Percentiles rank a stretch among this genome's conserved stretches.
These are phyloP conservation scores for Acer campestre DNA, from an alignment of 345 rosid genomes.

Conservation along the genomic window DNA sequence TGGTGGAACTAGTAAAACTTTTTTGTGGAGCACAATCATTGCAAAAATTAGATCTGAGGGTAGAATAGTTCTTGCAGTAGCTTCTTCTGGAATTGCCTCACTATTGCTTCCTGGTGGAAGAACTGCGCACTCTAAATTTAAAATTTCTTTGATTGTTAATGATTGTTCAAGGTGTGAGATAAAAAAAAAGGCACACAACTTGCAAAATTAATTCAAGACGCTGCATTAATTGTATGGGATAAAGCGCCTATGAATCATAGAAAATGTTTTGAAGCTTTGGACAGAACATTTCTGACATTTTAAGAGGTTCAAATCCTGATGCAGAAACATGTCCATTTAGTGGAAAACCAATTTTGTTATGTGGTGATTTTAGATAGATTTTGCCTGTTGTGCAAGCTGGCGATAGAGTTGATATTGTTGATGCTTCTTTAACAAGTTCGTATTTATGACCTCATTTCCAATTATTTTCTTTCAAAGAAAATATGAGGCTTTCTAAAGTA, in stretches of 20 bases:
- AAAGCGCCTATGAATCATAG: constrained; percentile 14
- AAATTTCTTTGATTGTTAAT: neutral
- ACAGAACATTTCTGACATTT: neutral
- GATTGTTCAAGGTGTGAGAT: constrained; percentile 8
- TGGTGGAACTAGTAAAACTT: neutral
- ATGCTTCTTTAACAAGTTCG: neutral
- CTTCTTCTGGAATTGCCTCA: neutral
- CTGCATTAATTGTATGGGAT: constrained; percentile 18
- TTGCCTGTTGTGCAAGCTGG: neutral
- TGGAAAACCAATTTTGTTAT: neutral
- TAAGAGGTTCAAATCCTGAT: neutral
- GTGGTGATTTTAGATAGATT: constrained; percentile 3
- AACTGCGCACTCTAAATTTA: neutral
- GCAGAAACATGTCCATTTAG: neutral
- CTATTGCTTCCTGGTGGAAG: neutral
- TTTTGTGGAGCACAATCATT: neutral
- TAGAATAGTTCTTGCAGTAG: neutral
- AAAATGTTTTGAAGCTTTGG: constrained; percentile 6
- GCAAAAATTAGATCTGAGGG: neutral
- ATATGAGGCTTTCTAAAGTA: no score
- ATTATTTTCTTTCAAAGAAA: no score
- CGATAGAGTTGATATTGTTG: neutral
- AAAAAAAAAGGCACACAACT: neutral
- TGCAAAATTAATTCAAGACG: neutral
- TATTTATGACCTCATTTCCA: no score